Evolutionary conservation across 495 filamentous ascomycete genomes (phyloP), one percentile per base, ranked within the genome.

Genomic region (Tuber aestivum): DNA sequence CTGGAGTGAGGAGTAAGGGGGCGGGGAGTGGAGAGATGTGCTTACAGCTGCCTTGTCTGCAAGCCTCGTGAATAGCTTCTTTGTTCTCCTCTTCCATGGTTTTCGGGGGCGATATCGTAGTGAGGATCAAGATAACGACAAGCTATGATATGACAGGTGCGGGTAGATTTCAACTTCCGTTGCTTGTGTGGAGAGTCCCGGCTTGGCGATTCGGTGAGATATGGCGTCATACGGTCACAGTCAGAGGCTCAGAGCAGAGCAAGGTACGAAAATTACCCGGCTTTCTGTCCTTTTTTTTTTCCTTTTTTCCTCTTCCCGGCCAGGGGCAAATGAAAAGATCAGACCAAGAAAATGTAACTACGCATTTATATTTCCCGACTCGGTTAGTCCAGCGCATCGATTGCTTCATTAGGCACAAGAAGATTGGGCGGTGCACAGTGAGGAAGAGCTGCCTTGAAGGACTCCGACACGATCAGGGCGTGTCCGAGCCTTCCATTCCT

Each of bases 1-100:
- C 69, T 42, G 35, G 12, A 73, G 61, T 75, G 72, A 56, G 50
- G 4, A 68, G 38, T 10, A n/a, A n/a, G 44, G 61, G 4, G 12
- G 41, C 12, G 18, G 40, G 6, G 40, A 76, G n/a, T n/a, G n/a
- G 41, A 70, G 70, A 23, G 41, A 69, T 44, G 81, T 5, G 82
- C 88, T 81, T 87, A 97, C 95, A 86, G 87, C 89, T 92, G 45
- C 95, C 94, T 83, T 97, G 93, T 73, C 95, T 88, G 70, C 92
- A 90, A 38, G 95, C 95, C 79, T 92, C 94, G 81, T 99, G 95
- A 69, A 97, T 90, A 72, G 92, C 92, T 83, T 89, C 78, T 38
- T 74, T 80, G 37, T 80, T 80, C 44, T 80, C 77, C 32, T 80
- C 78, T 48, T 72, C 71, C 78, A 80, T 80, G 38, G 23, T 32